These are phyloP conservation scores for Diplogelasinospora grovesii DNA, from an alignment of 495 filamentous ascomycete genomes.

Conservation along the genomic window DNA sequence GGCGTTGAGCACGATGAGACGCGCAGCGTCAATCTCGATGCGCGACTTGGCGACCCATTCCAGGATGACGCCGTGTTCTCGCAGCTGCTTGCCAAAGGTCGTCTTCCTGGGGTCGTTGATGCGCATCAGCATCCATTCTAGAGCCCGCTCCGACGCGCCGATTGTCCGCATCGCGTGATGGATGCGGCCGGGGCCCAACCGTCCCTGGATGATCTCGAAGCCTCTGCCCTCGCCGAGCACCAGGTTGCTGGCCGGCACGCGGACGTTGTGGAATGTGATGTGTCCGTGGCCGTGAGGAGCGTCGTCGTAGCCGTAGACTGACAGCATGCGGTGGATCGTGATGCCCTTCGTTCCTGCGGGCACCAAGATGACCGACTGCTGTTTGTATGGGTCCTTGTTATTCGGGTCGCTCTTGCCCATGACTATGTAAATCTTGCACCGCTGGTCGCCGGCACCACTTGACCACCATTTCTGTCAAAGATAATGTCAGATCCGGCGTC, in stretches of 20 bases:
- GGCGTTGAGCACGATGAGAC: conserved; percentile 80
- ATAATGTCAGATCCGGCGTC: neutral
- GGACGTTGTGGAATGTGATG: conserved; percentile 78
- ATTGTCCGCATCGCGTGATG: conserved; percentile 92
- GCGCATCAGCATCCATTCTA: conserved; percentile 83
- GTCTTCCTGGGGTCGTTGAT: conserved; percentile 84
- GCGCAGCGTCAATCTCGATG: conserved; percentile 83
- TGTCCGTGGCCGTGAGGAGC: conserved; percentile 91
- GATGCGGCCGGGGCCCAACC: conserved; percentile 84
- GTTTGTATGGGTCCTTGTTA: conserved; percentile 69
- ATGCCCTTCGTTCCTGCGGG: conserved; percentile 69
- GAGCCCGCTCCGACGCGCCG: conserved; percentile 74
- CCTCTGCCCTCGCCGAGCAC: conserved; percentile 85
- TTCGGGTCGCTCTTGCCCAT: conserved; percentile 78
- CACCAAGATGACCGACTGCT: conserved; percentile 86
- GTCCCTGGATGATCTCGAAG: conserved; percentile 96
- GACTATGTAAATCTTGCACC: conserved; percentile 83
- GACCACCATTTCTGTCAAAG: conserved; percentile 84
- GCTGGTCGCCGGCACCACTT: conserved; percentile 82
- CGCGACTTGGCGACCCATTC: conserved; percentile 90
- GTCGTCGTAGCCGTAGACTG: conserved; percentile 90
- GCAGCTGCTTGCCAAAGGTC: conserved; percentile 73
- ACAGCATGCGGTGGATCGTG: conserved; percentile 76
- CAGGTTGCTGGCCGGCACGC: conserved; percentile 68
- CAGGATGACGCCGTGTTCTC: conserved; percentile 81